Evolutionary conservation across 2,329 filamentous ascomycete genomes (phyloP), one percentile per base, ranked within the genome.

Genomic region (Botrytis elliptica): DNA sequence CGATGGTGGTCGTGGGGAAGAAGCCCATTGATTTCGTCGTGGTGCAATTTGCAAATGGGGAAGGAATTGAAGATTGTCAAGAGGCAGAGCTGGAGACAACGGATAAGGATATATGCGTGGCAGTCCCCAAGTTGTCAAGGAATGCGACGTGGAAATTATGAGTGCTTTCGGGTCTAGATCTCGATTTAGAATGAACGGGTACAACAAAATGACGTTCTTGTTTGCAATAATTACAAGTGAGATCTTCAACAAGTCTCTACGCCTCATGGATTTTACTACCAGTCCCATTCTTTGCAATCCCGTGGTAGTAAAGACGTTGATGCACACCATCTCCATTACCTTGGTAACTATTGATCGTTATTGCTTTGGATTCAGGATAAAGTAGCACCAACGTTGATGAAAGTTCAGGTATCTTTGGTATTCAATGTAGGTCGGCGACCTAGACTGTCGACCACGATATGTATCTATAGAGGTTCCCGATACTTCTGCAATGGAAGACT

Each of bases 41-140:
- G 2, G 88, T 93, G 77, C 95, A 98, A 84, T 96, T 93, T 84
- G 90, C 91, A 49, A 98, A 97, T 82, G 94, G 93, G 3, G 91
- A 96, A 20, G 88, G 84, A 0, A 84, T 87, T 1, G 95, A 98
- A 84, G 96, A 99, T 83, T 97, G 94, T 79, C 94, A 99, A 85
- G 91, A 97, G 83, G 89, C 93, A 29, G 84, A 76, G 71, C 74
- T 75, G 71, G 73, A 72, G 38, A 60, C 55, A 55, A 63, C 71
- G 57, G 71, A 72, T 16, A 60, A 57, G 59, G 67, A 59, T 49
- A 74, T 79, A 57, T 44, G 73, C 20, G 77, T 78, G n/a, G 75
- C 73, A 36, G 73, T 80, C 33, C 76, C 77, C 60, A 74, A 70
- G 49, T 40, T 55, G 40, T 66, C 68, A n/a, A 66, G 49, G 38